Base-by-base conservation (phyloP, 352 stramenopile genomes). In the Phytophthora foliorum region DNA sequence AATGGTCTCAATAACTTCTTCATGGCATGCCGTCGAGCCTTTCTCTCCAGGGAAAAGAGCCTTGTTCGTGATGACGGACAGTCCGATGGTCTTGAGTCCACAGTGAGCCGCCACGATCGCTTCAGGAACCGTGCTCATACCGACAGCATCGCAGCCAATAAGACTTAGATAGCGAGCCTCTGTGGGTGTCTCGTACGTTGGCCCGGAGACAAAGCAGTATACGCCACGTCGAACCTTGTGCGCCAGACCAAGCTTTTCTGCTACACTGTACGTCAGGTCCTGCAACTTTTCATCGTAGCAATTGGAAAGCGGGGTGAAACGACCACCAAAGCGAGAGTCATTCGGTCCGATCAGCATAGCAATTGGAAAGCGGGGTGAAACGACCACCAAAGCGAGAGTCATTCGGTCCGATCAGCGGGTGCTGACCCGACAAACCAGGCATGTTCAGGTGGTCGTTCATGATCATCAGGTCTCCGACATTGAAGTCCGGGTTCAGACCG, bases 11-110 rank as follows among this genome's bases (percentile, higher is more conserved):
- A 99, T 81, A 8, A 99, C 96, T 83, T 99, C 96, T 32, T 93
- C 81, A 77, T 99, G 96, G 42, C 82, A 97, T 27, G 96, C 93
- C 24, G 91, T 78, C 27, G 89, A 63, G 46, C 82, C 81, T 22
- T 92, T 88, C 54, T 97, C 78, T 17, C 91, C 93, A 10, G 90
- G 87, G 69, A 89, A 95, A 31, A 96, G 86, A 31, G 87, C 85
- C 65, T 91, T 92, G 78, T 99, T 99, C 17, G 97, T 99, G 71
- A 99, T 98, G 21, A 99, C 73, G 46, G 90, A 98, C 29, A 99
- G 69, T 16, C 93, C 97, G 38, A 99, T 80, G 10, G 99, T 93
- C 68, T 96, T 90, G 57, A 99, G 89, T 6, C 95, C 96, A 52
- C 92, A 97, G 77, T 99, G 97, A 54, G 90, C 85, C 2, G 97